Evolutionary conservation across 129 eudicot species (phyloP), one percentile per base, ranked within the genome.

Genomic region (Flaveria linearis): DNA sequence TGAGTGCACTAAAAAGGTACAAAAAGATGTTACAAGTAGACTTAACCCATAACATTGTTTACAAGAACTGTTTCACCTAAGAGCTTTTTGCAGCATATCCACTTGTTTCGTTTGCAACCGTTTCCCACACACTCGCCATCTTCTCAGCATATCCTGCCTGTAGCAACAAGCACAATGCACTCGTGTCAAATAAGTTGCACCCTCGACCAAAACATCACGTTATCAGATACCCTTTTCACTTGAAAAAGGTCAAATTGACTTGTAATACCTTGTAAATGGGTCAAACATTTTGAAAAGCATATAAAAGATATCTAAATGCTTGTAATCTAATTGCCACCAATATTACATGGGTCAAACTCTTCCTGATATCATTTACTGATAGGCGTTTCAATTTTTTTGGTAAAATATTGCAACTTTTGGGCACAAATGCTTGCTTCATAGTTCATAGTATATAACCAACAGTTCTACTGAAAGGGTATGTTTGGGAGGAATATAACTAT

Each of bases 71-170:
- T 28, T 69, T 85, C 85, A 83, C 81, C 83, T 73, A 78, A 53
- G 33, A 43, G 58, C 73, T 75, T 81, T 73, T 81, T 7, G 80
- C 30, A 58, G 65, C 90, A 69, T 93, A 91, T 82, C 83, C 86
- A 74, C 90, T 91, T 64, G 99, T 91, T 88, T 94, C 99, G 45
- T 86, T 86, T 10, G 99, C 96, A 67, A 94, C 97, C 22, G 81
- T 87, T 80, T 83, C 93, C 97, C 99, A 94, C 71, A 91, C 90
- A 66, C 64, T 83, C 18, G 97, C 96, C 91, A 94, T 87, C 90
- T 94, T 91, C 88, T 94, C 96, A 23, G 98, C 98, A 83, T 87
- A 94, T 79, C 97, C 97, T 52, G 90, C 99, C 98, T 94, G 93
- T 74, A 71, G 75, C 66, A 36, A 81, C 36, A 41, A 64, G 20